Base-by-base conservation (phyloP, 768 basidiomycete species). In the Pisolithus tinctorius region DNA sequence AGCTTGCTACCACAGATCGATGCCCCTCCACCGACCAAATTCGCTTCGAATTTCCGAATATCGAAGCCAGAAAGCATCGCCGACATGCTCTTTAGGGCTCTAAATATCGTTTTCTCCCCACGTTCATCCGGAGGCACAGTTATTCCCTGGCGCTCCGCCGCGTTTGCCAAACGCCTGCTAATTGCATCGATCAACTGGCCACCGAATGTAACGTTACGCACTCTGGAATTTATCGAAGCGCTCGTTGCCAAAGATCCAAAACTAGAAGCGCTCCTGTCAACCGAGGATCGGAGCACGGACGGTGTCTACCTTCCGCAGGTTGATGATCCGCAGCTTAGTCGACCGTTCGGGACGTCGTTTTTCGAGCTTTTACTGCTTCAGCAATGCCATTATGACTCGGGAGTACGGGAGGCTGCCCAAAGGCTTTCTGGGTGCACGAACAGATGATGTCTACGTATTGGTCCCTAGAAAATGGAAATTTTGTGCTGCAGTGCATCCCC, bases 271-370 rank as follows among this genome's bases (percentile, higher is more conserved):
- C 74, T 99, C 56, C 71, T 99, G 25, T 81, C 84, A 48, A 90
- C 92, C 0, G 91, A 92, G 57, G 96, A 97, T 68, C 76, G 92
- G 51, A 80, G 80, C 30, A 78, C 77, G 48, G 86, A 93, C 65
- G 96, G 96, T 4, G 74, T 89, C 27, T 96, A 94, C 68, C 79
- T 85, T 26, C 78, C 88, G 0, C 85, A 92, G 47, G 72, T 95
- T 39, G 88, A 96, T 59, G 94, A 98, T 70, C 93, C 93, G 45
- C 86, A 92, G 60, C 71, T 92, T 30, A 80, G 79, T 60, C 82
- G 84, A 66, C 80, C 92, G 38, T 92, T 95, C 63, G 88, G 83
- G 43, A 84, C 90, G 27, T 87, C 82, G 43, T 85, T 93, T 60
- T 97, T 84, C 78, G 96, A 99, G 71, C 69, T 94, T 49, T 71